Conservation (phyloP, 768 basidiomycete genomes). For the Suillus variegatus region DNA sequence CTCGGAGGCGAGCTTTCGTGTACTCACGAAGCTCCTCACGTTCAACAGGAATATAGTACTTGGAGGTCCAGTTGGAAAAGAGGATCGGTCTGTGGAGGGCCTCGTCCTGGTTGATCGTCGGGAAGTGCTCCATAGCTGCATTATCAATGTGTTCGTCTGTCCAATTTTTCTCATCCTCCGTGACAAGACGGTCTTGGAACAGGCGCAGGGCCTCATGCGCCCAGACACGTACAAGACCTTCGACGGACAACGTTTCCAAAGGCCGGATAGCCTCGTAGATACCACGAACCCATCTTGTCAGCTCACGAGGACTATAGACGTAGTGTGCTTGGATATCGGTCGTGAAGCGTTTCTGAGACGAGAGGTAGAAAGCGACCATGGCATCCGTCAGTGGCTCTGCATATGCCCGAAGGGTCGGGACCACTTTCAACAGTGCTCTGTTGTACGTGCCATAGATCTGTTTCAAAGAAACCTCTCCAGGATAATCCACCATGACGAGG, state of each 20-base stretch:
- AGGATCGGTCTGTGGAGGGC: constrained; percentile 88
- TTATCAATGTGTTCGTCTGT: constrained; percentile 91
- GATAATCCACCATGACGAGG: constrained; percentile 98
- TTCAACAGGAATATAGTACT: constrained; percentile 94
- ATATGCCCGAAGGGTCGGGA: constrained; percentile 91
- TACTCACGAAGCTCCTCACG: constrained; percentile 92
- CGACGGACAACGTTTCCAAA: constrained; percentile 88
- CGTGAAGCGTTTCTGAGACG: constrained; percentile 93
- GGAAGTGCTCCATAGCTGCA: constrained; percentile 88
- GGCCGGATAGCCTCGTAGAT: constrained; percentile 97
- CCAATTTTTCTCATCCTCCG: constrained; percentile 91
- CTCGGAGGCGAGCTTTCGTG: constrained; percentile 91
- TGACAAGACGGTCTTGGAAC: constrained; percentile 96
- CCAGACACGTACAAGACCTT: constrained; percentile 96
- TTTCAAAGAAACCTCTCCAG: constrained; percentile 93
- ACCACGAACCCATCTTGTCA: constrained; percentile 96
- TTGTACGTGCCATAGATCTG: constrained; percentile 99
- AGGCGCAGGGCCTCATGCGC: constrained; percentile 96
- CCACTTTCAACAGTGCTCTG: constrained; percentile 91
- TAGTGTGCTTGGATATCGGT: constrained; percentile 98
- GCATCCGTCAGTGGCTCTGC: constrained; percentile 94
- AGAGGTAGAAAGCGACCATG: constrained; percentile 95
- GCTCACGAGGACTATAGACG: constrained; percentile 97
- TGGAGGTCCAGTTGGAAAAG: constrained; percentile 99
- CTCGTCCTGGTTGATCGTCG: constrained; percentile 84